These are phyloP conservation scores for Helminthosporium solani DNA, from an alignment of 2,329 filamentous ascomycete species.

Conservation along the genomic window DNA sequence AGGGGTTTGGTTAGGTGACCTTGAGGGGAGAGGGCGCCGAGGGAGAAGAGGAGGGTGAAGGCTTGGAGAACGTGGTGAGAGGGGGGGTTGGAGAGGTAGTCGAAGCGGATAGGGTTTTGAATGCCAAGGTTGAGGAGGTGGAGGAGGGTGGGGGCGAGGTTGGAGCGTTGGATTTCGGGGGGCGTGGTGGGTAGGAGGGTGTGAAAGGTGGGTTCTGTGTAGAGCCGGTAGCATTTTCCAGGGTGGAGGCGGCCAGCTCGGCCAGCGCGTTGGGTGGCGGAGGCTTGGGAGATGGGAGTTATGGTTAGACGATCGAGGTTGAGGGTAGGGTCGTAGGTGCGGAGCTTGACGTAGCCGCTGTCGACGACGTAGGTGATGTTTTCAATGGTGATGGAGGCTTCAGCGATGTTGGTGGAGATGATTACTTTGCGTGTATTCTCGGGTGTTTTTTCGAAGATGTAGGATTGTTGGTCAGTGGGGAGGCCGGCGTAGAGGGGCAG, in stretches of 20 bases:
- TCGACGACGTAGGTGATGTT: constrained; percentile 91
- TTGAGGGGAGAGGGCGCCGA: constrained; percentile 85
- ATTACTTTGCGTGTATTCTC: constrained; percentile 87
- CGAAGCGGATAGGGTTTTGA: constrained; percentile 88
- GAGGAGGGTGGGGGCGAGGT: constrained; percentile 82
- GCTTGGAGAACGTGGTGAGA: constrained; percentile 81
- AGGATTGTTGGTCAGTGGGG: constrained; percentile 89
- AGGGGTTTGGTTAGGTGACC: constrained; percentile 86
- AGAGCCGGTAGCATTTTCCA: constrained; percentile 92
- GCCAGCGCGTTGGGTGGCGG: constrained; percentile 87
- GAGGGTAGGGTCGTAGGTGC: constrained; percentile 78
- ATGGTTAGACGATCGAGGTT: constrained; percentile 86
- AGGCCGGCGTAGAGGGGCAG: constrained; percentile 88
- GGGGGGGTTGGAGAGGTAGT: constrained; percentile 83
- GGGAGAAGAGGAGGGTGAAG: constrained; percentile 80
- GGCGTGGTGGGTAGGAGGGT: constrained; percentile 69
- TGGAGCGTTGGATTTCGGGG: constrained; percentile 90
- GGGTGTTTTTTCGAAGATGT: constrained; percentile 82
- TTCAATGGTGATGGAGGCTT: constrained; percentile 91
- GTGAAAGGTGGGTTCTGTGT: constrained; percentile 73
- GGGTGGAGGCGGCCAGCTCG: constrained; percentile 85
- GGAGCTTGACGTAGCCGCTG: constrained; percentile 84
- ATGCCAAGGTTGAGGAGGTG: constrained; percentile 95
- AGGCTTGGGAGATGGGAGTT: constrained; percentile 82
- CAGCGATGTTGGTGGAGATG: constrained; percentile 92